These are phyloP conservation scores for Stipa capillata DNA, from an alignment of 176 grass and related monocot species.

Conservation along the genomic window DNA sequence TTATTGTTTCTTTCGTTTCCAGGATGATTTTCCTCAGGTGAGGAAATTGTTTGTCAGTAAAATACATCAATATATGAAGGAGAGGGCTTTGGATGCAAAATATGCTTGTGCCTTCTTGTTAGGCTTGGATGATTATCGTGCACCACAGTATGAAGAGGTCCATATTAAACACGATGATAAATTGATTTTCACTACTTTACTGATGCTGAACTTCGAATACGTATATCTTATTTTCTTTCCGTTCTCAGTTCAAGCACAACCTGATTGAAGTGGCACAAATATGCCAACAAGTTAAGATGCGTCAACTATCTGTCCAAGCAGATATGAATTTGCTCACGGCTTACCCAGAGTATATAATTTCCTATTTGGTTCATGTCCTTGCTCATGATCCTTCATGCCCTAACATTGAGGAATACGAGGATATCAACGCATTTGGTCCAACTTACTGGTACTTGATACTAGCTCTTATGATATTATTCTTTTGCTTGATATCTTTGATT, in stretches of 20 bases:
- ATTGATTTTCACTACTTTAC: conserved; percentile 5
- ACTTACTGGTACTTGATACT: conserved; percentile 75
- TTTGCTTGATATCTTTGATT: conserved; percentile 4
- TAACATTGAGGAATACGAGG: conserved; percentile 58
- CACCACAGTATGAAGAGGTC: conserved; percentile 88
- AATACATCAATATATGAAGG: conserved; percentile 98
- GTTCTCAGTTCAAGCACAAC: conserved; percentile 60
- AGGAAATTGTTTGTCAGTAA: conserved; percentile 85
- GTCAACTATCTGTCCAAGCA: conserved; percentile 86
- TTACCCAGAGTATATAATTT: conserved; percentile 97
- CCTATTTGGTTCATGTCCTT: conserved; percentile 84
- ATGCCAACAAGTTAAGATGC: conserved; percentile 94
- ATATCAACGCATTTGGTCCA: conserved; percentile 70
- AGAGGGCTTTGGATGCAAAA: conserved; percentile 88
- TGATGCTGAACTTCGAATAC: neutral
- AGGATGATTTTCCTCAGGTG: conserved; percentile 82
- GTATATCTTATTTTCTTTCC: neutral
- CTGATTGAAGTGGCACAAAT: conserved; percentile 90
- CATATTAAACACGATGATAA: conserved; percentile 25
- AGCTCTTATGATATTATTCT: neutral
- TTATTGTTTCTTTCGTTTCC: conserved; percentile 13
- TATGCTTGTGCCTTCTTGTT: conserved; percentile 89
- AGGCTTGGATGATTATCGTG: conserved; percentile 49
- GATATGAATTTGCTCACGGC: conserved; percentile 58
- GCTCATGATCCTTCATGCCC: conserved; percentile 71